Base-by-base conservation (phyloP, 2,329 filamentous ascomycete species). In the Macrophomina pseudophaseolina region DNA sequence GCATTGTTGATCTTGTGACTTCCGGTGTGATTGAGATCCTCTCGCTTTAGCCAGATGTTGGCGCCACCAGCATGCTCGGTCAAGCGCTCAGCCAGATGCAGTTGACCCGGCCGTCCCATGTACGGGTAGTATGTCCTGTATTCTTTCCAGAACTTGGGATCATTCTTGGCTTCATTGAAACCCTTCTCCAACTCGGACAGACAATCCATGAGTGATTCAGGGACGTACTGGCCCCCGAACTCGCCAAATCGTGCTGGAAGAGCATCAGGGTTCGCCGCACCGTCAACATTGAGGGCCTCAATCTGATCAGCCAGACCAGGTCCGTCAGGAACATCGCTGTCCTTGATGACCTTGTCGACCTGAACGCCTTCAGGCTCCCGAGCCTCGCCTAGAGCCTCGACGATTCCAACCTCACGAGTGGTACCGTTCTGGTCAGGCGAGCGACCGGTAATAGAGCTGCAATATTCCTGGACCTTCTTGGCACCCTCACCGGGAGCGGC, bases 1-100 rank as follows among this genome's bases (percentile, higher is more conserved):
- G 95, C 95, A 74, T 99, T 99, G 85, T 99, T 99, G 85, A 99
- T 98, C 87, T 99, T 99, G 86, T 99, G 95, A 69, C 92, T 96
- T 71, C 95, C 95, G 8, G 95, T 98, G 79, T 99, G 95, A 81
- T 98, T 98, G 66, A 98, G 84, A 78, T 99, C 95, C 81, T 99
- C 95, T 73, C 95, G 89, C 87, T 99, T 99, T 72, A 99, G 83
- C 90, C 94, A 99, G 82, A 99, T 97, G 76, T 93, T 97, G 58
- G 95, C 94, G 68, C 95, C 95, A 30, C 93, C 93, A 56, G 92
- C 93, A 74, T 94, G 84, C 76, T 96, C 90, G 0, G 94, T 98
- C 71, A 99, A 83, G 64, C 94, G 89, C 72, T 95, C 89, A 1
- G 95, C 95, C 64, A 94, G 82, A 81, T 99, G 95, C 64, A 99